Evolutionary conservation across 345 rosid genomes (phyloP).

Genomic region (Carallia pectinifolia): DNA sequence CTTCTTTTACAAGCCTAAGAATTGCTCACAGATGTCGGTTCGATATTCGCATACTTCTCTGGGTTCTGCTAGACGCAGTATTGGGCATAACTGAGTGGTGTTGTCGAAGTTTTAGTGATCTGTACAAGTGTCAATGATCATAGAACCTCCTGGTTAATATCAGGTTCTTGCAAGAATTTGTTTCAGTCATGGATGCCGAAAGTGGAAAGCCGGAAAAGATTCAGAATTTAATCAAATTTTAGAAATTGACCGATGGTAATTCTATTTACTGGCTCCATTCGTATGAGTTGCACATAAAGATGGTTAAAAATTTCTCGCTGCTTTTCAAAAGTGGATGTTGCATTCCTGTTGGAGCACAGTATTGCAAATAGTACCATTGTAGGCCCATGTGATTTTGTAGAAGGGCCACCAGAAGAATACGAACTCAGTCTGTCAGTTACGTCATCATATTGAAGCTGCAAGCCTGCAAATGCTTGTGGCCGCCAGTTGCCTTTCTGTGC

Average conservation of each 20-base stretch:
- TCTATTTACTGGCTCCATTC: neutral
- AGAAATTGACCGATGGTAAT: neutral
- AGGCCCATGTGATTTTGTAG: neutral
- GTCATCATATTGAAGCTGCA: slow-evolving; percentile 37
- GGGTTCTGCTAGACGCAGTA: no score
- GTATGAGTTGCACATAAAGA: slow-evolving; percentile 7
- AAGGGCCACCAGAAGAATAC: neutral
- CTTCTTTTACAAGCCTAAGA: no score
- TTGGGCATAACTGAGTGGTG: neutral
- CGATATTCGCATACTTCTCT: no score
- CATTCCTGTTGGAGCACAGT: neutral
- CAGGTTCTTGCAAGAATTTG: neutral
- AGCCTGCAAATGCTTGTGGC: slow-evolving; percentile 45
- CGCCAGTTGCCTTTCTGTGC: slow-evolving; percentile 94
- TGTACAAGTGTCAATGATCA: neutral
- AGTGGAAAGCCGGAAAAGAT: no score
- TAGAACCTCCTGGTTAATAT: neutral
- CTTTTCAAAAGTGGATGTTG: neutral
- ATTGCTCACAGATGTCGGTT: no score
- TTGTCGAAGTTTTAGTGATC: neutral
- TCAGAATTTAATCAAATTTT: neutral
- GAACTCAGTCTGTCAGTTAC: neutral
- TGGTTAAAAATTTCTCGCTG: neutral
- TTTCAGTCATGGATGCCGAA: neutral
- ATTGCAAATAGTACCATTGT: neutral